Percentiles rank a stretch among this genome's conserved stretches.
Conservation (phyloP, 2,329 filamentous ascomycete genomes). For the Lachnellula willkommii region DNA sequence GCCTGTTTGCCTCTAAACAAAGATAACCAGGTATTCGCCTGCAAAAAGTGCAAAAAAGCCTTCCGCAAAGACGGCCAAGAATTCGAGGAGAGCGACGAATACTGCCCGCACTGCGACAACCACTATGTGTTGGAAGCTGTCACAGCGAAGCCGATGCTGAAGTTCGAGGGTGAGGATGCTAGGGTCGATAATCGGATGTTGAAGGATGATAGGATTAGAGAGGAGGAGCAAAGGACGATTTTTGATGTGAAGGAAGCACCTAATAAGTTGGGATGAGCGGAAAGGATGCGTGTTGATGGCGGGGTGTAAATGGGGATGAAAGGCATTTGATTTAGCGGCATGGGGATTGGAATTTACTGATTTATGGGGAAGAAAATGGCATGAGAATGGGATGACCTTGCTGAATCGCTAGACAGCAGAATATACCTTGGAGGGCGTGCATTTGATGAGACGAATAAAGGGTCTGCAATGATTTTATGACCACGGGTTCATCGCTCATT, state of each 20-base stretch:
- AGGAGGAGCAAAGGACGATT: conserved; percentile 55
- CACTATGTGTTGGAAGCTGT: conserved; percentile 91
- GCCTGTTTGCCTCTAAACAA: neutral
- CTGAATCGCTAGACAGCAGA: neutral
- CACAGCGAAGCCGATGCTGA: conserved; percentile 74
- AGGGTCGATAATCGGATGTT: conserved; percentile 85
- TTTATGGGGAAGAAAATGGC: conserved; percentile 7
- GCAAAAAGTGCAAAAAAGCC: conserved; percentile 98
- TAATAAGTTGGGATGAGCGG: conserved; percentile 64
- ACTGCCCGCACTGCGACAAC: conserved; percentile 98
- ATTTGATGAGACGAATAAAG: neutral
- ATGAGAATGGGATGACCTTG: neutral
- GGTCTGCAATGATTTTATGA: neutral
- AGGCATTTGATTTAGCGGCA: conserved; percentile 29
- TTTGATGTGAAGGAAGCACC: conserved; percentile 73
- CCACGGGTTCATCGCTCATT: conserved; percentile 28
- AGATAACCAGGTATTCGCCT: conserved; percentile 63
- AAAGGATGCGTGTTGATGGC: neutral
- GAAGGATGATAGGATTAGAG: conserved; percentile 73
- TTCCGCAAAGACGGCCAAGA: conserved; percentile 91
- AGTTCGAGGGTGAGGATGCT: conserved; percentile 87
- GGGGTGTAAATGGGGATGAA: neutral
- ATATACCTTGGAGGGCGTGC: neutral
- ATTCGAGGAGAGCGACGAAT: conserved; percentile 96
- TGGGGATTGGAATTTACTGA: conserved; percentile 13